These are phyloP conservation scores for Xylaria sp. DNA, from an alignment of 2,329 filamentous ascomycete species.

Conservation along the genomic window DNA sequence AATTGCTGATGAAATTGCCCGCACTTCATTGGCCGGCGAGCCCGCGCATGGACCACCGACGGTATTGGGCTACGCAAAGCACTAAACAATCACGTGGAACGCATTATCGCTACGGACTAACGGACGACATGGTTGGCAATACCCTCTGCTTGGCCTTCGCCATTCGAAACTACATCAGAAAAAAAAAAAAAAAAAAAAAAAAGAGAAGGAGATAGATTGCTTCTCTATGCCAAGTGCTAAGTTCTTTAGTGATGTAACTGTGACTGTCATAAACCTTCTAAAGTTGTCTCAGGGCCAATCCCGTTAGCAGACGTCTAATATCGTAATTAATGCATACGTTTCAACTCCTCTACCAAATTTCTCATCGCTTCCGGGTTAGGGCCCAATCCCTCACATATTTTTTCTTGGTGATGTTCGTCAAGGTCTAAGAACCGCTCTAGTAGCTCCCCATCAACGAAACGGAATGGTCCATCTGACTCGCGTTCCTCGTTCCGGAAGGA, in stretches of 20 bases:
- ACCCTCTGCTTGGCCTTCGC: background rate
- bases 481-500: constrained; percentile 79
- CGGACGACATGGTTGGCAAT: background rate
- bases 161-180: background rate
- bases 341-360: constrained; percentile 69
- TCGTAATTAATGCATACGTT: constrained; percentile 64
- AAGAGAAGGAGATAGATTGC: background rate
- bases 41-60: constrained; percentile 22
- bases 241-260: background rate
- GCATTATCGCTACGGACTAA: background rate
- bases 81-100: constrained; percentile 20
- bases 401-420: constrained; percentile 65
- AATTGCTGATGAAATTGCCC: constrained; percentile 58
- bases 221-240: background rate
- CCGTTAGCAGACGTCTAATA: background rate
- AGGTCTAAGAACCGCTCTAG: constrained; percentile 85
- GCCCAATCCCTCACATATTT: constrained; percentile 65
- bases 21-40: constrained; percentile 55
- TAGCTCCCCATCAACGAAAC: constrained; percentile 93
- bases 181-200: too few relatives aligned
- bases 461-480: constrained; percentile 77
- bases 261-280: background rate
- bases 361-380: constrained; percentile 71
- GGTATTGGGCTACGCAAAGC: background rate
- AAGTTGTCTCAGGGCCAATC: background rate